Percentiles rank a stretch among this genome's conserved stretches.
Evolutionary conservation across 1,284 basidiomycete genomes (phyloP).

Genomic region (Sporisorium scitamineum): DNA sequence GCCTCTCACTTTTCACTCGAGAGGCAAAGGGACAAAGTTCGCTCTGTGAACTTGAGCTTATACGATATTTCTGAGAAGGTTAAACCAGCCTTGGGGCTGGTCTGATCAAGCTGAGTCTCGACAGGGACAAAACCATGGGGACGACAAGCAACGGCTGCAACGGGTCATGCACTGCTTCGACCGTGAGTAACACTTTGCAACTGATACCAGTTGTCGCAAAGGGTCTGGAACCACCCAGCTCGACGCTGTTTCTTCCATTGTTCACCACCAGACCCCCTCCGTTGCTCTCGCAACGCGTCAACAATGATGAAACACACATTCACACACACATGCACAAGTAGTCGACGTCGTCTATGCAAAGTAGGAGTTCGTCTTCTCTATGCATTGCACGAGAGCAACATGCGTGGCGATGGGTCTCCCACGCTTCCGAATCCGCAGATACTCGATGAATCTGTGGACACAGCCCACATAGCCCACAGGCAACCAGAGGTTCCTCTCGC

Average conservation of each 20-base stretch:
- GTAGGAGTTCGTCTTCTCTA: background rate
- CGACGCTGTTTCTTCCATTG: background rate
- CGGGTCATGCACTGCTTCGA: background rate
- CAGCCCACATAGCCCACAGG: background rate
- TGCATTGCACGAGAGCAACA: too few relatives aligned
- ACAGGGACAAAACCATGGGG: background rate
- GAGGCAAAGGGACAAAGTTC: background rate
- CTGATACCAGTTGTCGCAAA: too few relatives aligned
- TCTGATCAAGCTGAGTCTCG: background rate
- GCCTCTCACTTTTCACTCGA: background rate
- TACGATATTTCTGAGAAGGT: too few relatives aligned
- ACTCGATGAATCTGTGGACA: background rate
- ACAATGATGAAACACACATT: background rate
- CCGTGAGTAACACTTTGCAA: background rate
- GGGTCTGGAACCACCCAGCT: background rate
- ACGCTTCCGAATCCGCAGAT: background rate
- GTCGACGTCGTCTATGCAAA: background rate
- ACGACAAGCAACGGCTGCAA: background rate
- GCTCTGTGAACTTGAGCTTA: constrained; percentile 1
- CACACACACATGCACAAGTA: background rate
- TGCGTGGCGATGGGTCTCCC: background rate
- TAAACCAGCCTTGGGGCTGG: background rate
- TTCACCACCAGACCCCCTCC: background rate
- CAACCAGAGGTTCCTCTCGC: background rate
- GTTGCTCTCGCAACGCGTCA: background rate